Conservation (phyloP, 352 stramenopile species). For the Elongisporangium undulatum region DNA sequence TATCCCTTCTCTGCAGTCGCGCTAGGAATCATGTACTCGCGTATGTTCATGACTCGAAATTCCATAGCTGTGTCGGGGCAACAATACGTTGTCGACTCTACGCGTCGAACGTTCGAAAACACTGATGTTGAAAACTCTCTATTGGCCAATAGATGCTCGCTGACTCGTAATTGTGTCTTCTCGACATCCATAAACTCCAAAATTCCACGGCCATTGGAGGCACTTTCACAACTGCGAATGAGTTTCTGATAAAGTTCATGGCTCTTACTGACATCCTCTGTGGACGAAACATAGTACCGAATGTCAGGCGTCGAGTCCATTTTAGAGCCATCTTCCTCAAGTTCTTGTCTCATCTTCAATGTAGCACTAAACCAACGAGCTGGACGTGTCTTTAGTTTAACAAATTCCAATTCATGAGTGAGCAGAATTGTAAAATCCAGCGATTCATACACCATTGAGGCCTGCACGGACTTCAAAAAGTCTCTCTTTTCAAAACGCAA, state of each 20-base stretch:
- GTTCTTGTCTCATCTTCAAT: slow-evolving; percentile 79
- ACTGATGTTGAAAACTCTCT: slow-evolving; percentile 28
- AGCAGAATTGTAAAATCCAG: slow-evolving; percentile 69
- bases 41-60: slow-evolving; percentile 46
- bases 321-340: slow-evolving; percentile 42
- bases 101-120: slow-evolving; percentile 51
- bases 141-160: slow-evolving; percentile 33
- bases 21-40: slow-evolving; percentile 53
- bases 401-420: slow-evolving; percentile 46
- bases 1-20: slow-evolving; percentile 38
- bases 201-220: slow-evolving; percentile 40
- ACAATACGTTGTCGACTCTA: slow-evolving; percentile 43
- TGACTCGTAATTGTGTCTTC: slow-evolving; percentile 46
- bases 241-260: slow-evolving; percentile 38
- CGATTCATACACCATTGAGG: slow-evolving; percentile 51
- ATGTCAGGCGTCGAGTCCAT: slow-evolving; percentile 74
- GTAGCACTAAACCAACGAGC: slow-evolving; percentile 74
- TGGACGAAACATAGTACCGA: slow-evolving; percentile 75
- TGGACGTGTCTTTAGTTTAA: slow-evolving; percentile 54
- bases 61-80: slow-evolving; percentile 22
- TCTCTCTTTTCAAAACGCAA: slow-evolving; percentile 37
- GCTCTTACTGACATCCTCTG: slow-evolving; percentile 45
- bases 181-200: slow-evolving; percentile 42
- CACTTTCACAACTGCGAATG: slow-evolving; percentile 20
- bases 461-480: slow-evolving; percentile 46